These are phyloP conservation scores for Phytopythium chamaehyphon DNA, from an alignment of 352 stramenopile genomes.

Conservation along the genomic window DNA sequence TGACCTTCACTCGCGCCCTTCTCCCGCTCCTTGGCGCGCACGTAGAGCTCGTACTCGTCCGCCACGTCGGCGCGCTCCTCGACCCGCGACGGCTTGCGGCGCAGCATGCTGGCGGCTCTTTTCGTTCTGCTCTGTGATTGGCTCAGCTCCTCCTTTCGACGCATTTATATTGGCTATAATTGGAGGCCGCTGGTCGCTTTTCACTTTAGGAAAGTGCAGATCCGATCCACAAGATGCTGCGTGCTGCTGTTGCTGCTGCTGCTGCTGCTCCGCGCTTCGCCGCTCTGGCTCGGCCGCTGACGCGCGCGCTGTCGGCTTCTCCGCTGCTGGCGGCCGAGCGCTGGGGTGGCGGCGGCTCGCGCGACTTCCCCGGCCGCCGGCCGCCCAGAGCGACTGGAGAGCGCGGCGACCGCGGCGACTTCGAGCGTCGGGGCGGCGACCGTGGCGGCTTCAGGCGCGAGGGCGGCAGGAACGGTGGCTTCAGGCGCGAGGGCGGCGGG, in stretches of 20 bases:
- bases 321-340: background rate
- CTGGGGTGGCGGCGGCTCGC: background rate
- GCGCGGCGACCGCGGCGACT: background rate
- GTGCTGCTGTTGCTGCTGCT: background rate
- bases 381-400: background rate
- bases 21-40: constrained; percentile 44
- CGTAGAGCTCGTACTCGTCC: constrained; percentile 68
- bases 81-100: constrained; percentile 55
- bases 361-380: background rate
- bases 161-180: background rate
- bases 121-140: background rate
- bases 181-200: background rate
- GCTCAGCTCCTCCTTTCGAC: background rate
- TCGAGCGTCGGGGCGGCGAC: too few relatives aligned
- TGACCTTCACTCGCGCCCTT: background rate
- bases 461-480: background rate
- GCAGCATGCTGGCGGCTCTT: constrained; percentile 31
- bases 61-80: constrained; percentile 64
- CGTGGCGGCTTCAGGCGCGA: background rate
- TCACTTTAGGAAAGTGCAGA: background rate
- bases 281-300: background rate
- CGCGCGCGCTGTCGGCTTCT: constrained; percentile 1
- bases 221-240: background rate
- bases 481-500: background rate
- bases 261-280: background rate